phyloP scores from a whole-genome alignment of 2,329 filamentous ascomycete species.

The Clonostachys byssicola region DNA sequence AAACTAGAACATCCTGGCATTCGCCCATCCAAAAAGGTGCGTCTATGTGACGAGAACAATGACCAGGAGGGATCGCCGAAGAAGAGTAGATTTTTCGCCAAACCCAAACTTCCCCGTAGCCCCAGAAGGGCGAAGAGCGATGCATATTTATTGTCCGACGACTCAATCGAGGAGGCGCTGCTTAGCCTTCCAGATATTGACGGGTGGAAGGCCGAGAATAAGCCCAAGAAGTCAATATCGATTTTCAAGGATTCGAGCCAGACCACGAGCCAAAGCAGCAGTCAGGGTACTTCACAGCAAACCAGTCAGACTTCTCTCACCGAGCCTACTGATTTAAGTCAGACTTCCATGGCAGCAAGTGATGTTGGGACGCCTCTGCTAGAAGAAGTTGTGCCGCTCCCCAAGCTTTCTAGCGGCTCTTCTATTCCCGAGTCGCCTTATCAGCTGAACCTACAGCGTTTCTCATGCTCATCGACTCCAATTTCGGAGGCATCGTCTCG shows the following conservation, averaged over 20 bases:
- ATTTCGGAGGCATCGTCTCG: slow-evolving; percentile 23
- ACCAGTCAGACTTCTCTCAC: slow-evolving; percentile 15
- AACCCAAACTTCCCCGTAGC: slow-evolving; percentile 14
- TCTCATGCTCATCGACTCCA: slow-evolving; percentile 21
- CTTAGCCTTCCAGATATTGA: slow-evolving; percentile 45
- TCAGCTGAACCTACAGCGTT: slow-evolving; percentile 18
- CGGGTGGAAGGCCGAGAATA: slow-evolving; percentile 33
- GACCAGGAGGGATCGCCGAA: slow-evolving; percentile 25
- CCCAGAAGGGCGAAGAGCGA: slow-evolving; percentile 27
- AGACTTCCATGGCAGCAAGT: neutral
- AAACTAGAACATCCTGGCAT: slow-evolving; percentile 13
- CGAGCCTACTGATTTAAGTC: slow-evolving; percentile 1
- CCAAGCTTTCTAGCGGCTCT: neutral
- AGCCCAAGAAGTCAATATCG: slow-evolving; percentile 27
- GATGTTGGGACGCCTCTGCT: no score
- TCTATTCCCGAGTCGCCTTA: neutral
- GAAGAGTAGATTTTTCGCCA: slow-evolving; percentile 52
- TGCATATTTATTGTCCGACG: slow-evolving; percentile 46
- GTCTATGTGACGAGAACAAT: slow-evolving; percentile 42
- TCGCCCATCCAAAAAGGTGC: slow-evolving; percentile 52
- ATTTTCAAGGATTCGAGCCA: slow-evolving; percentile 40
- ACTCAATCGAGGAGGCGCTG: slow-evolving; percentile 52
- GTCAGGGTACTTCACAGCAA: slow-evolving; percentile 1
- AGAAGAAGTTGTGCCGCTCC: neutral
- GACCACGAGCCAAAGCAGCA: slow-evolving; percentile 4